Percentiles rank a stretch among this genome's conserved stretches.
Evolutionary conservation across 75 land plant species (phyloP).

Genomic region (Picea sitchensis): DNA sequence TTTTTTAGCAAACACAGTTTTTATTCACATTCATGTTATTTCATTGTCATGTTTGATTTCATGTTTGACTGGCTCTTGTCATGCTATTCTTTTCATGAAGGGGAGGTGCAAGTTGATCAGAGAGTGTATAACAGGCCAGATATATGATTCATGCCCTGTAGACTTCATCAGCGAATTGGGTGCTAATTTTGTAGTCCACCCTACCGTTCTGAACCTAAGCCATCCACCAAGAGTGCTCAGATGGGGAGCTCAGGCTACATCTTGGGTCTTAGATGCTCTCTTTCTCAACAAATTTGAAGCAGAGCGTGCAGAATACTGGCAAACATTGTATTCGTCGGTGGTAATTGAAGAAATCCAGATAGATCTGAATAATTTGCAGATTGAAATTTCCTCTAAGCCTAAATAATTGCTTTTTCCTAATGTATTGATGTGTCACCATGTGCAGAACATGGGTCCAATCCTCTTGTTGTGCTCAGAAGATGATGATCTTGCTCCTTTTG

Average conservation of each 20-base stretch:
- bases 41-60: not conserved
- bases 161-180: conserved; percentile 82
- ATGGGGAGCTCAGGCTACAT: conserved; percentile 47
- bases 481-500: conserved; percentile 76
- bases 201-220: conserved; percentile 36
- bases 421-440: not conserved
- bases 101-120: conserved; percentile 52
- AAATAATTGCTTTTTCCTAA: not conserved
- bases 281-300: conserved; percentile 64
- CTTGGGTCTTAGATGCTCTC: conserved; percentile 65
- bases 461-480: conserved; percentile 77
- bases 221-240: conserved; percentile 44
- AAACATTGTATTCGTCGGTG: conserved; percentile 68
- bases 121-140: conserved; percentile 70
- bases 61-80: not conserved
- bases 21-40: not conserved
- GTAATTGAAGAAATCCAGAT: conserved; percentile 28
- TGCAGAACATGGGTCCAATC: conserved; percentile 74
- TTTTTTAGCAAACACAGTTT: not conserved
- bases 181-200: conserved; percentile 52
- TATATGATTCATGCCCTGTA: conserved; percentile 88
- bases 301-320: conserved; percentile 84
- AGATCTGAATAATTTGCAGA: not conserved
- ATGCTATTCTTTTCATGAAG: conserved; percentile 27
- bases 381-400: not conserved